phyloP scores from a whole-genome alignment of 1,139 yeast species.

The Blastobotrys illinoisensis region DNA sequence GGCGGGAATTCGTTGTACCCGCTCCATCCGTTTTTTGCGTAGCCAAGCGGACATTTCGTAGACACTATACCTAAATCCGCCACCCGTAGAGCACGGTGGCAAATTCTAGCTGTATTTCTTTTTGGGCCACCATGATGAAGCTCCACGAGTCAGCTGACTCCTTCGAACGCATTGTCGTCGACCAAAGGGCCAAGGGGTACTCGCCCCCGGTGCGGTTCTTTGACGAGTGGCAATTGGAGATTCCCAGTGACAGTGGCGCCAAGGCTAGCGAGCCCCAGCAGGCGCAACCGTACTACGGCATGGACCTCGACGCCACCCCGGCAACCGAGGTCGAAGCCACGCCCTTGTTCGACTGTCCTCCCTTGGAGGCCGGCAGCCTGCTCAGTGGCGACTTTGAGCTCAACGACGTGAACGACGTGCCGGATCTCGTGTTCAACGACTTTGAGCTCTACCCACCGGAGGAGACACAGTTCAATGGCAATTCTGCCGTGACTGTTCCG shows the following conservation, averaged over 20 bases:
- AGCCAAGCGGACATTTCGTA: too few species aligned
- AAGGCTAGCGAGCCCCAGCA: not conserved
- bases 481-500: not conserved
- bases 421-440: not conserved
- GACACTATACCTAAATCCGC: too few species aligned
- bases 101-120: too few species aligned
- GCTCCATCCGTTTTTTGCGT: too few species aligned
- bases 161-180: not conserved
- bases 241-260: not conserved
- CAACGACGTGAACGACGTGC: not conserved
- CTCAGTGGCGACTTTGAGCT: not conserved
- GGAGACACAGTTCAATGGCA: not conserved
- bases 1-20: not conserved
- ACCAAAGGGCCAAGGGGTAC: not conserved
- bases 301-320: not conserved
- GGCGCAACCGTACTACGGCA: not conserved
- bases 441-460: not conserved
- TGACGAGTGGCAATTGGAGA: not conserved
- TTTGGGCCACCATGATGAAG: not conserved
- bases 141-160: slow-evolving; percentile 1
- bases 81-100: not conserved
- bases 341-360: not conserved
- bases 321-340: not conserved
- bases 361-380: not conserved
- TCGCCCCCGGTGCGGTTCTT: not conserved